Evolutionary conservation across 2,329 filamentous ascomycete species (phyloP), one percentile per base, ranked within the genome.

Genomic region (Diaporthe ilicicola): DNA sequence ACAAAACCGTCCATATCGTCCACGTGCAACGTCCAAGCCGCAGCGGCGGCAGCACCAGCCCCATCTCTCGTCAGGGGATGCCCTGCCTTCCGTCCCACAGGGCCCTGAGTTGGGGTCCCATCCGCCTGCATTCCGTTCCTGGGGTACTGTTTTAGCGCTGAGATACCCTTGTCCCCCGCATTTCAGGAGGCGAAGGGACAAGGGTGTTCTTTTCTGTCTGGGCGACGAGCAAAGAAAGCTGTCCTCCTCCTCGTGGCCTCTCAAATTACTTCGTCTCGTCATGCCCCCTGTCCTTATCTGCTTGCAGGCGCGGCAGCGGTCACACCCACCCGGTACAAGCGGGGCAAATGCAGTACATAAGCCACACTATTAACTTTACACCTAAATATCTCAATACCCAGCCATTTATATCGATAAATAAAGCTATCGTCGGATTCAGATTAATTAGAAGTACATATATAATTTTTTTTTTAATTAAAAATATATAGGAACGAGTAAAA

Each of bases 131-230:
- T 59, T 34, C 32, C 65, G 24, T 59, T 39, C 55, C 66, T 59
- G 66, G 66, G 66, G 66, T 59, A 42, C 66, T 42, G 66, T 68
- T 59, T 46, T 68, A 59, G 66, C 66, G 66, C 53, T 27, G 24
- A 66, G 34, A 19, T 42, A 64, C 44, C 59, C 59, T 64, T 15
- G 59, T 64, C 59, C 59, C 59, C 59, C 59, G 59, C 59, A 64
- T 64, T 64, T 15, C 59, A 48, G 9, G 32, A 4, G 32, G 3
- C n/a, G 1, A 17, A 32, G 13, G 10, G 6, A 29, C 54, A 24
- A 44, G 24, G 55, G 7, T 61, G n/a, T 15, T 44, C 37, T 39
- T 29, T 24, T 39, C 24, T 56, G 54, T 39, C 34, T n/a, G n/a
- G n/a, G 54, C 10, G 22, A 19, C 54, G 22, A 42, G 24, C 19